Base-by-base conservation (phyloP, 2,329 filamentous ascomycete genomes). In the Pyrenochaeta sp. region DNA sequence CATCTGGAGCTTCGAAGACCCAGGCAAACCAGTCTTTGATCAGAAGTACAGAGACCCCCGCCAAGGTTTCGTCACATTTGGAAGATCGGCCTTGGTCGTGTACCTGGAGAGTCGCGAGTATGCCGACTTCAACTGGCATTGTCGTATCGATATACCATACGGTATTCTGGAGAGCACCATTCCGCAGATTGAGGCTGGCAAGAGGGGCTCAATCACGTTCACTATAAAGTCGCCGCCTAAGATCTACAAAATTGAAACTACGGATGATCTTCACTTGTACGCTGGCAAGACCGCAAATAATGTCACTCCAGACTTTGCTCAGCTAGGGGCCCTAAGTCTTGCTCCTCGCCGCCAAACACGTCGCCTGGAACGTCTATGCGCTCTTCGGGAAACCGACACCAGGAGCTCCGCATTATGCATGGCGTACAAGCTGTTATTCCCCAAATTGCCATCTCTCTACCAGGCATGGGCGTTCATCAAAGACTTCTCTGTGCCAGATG, bases 321-420 rank as follows among this genome's bases (percentile, higher is more conserved):
- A 32, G 9, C 19, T 53, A 19, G 23, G 18, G 11, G 32, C 4
- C 0, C 31, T 52, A 9, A 61, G 35, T 17, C 14, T 58, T 13
- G 30, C 28, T 14, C 17, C 15, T 14, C 28, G 13, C 3, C 19
- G 13, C 17, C 38, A 37, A 41, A 13, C 44, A 2, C 43, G 23
- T 21, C 40, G 52, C 51, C 45, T 68, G 30, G 41, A 47, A 42
- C 60, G 73, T 20, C 56, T 75, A 6, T 64, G 69, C 5, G 60
- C 53, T 19, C 56, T 80, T 31, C 67, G 72, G 40, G 50, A 48
- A 2, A 36, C 53, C 0, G 72, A 79, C 41, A 58, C 60, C 8
- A 61, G 57, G n/a, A 71, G 75, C 26, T 71, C 72, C 2, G 73
- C 74, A 2, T 72, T 68, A 27, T 81, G 77, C 46, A 75, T 81